These are phyloP conservation scores for Lepidium aucheri DNA, from an alignment of 345 rosid genomes.

Conservation along the genomic window DNA sequence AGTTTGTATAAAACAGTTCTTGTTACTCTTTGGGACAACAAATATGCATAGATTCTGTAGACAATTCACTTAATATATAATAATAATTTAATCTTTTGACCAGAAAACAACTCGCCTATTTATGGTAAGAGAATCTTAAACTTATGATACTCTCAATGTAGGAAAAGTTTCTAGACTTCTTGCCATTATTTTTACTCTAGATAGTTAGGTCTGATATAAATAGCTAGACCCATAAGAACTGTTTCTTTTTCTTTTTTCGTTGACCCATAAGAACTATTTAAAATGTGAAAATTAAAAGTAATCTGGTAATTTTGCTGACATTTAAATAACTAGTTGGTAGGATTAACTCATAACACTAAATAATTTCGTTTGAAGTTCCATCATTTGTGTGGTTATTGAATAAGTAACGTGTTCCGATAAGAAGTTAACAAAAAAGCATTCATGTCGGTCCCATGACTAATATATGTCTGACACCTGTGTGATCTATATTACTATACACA, in stretches of 20 bases:
- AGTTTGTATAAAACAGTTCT: neutral
- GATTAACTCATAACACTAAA: neutral
- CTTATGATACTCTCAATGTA: slow-evolving; percentile 25
- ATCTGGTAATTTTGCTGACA: too few relatives aligned
- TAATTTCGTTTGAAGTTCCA: neutral
- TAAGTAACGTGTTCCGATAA: slow-evolving; percentile 21
- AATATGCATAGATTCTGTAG: neutral
- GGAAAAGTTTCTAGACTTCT: slow-evolving; percentile 3
- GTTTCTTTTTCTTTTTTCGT: too few relatives aligned
- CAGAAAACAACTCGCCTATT: slow-evolving; percentile 1
- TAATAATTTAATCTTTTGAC: slow-evolving; percentile 9
- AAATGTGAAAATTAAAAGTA: too few relatives aligned
- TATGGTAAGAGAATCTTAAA: slow-evolving; percentile 25
- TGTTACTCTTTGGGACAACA: neutral
- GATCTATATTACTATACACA: neutral
- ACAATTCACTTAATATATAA: neutral
- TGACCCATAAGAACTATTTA: too few relatives aligned
- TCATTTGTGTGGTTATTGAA: slow-evolving; percentile 14
- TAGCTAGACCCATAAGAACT: neutral
- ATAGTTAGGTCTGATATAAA: neutral
- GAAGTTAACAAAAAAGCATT: slow-evolving; percentile 17
- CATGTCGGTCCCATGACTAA: slow-evolving; percentile 24
- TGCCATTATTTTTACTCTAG: neutral
- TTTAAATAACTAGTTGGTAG: too few relatives aligned
- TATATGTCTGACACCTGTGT: slow-evolving; percentile 14